A percentile compares a stretch with the other conserved stretches of the same genome.
Conservation (phyloP, 1,284 basidiomycete species). For the Tylopilus sp. region DNA sequence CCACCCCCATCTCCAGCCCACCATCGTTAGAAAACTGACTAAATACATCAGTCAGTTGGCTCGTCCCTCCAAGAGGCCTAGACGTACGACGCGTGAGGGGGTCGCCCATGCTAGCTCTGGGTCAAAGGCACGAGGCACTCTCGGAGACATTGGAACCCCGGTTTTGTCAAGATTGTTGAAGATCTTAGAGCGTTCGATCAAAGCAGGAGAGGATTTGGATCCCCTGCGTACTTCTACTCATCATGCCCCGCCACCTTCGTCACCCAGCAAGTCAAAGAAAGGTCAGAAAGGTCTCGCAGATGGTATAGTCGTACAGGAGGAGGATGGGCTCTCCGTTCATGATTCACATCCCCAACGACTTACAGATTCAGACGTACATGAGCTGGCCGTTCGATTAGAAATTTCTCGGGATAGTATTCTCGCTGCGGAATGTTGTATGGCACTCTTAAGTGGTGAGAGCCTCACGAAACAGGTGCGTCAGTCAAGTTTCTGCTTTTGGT, state of each 20-base stretch:
- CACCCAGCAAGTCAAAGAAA: conserved; percentile 33
- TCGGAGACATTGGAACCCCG: conserved; percentile 63
- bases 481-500: not conserved
- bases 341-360: conserved; percentile 31
- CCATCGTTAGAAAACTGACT: conserved; percentile 64
- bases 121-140: conserved; percentile 48
- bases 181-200: conserved; percentile 73
- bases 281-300: conserved; percentile 31
- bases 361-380: conserved; percentile 50
- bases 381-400: conserved; percentile 48
- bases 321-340: conserved; percentile 18
- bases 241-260: conserved; percentile 18
- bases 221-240: conserved; percentile 51
- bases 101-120: conserved; percentile 38
- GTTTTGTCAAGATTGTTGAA: conserved; percentile 65
- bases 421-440: conserved; percentile 80
- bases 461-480: conserved; percentile 75
- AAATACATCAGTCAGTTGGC: conserved; percentile 63
- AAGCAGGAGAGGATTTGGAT: conserved; percentile 66
- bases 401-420: conserved; percentile 65
- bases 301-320: conserved; percentile 16
- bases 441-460: conserved; percentile 71
- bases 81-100: conserved; percentile 37
- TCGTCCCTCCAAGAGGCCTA: conserved; percentile 59
- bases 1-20: conserved; percentile 56